Evolutionary conservation across 2,329 filamentous ascomycete species (phyloP).

Genomic region (Pseudogymnoascus sp.): DNA sequence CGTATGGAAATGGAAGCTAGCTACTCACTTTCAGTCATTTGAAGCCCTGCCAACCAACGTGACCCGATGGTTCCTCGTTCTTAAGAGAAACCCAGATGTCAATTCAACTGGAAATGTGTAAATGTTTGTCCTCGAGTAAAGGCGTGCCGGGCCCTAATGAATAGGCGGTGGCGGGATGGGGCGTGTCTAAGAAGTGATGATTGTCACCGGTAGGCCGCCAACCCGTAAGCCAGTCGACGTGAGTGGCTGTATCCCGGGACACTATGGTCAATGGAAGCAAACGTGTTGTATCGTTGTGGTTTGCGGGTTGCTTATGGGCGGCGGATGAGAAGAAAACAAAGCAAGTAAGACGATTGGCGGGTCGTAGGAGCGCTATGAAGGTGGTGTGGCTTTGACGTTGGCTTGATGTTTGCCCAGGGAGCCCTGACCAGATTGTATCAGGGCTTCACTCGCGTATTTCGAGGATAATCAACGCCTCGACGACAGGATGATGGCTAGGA

Average conservation of each 20-base stretch:
- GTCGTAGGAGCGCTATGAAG: not conserved
- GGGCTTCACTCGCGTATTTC: not conserved
- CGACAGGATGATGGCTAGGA: not conserved
- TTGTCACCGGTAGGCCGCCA: not conserved
- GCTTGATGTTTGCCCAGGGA: not conserved
- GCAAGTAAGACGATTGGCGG: not conserved
- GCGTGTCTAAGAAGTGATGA: not conserved
- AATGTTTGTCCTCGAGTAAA: not conserved
- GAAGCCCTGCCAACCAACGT: slow-evolving; percentile 9
- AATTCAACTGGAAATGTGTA: not conserved
- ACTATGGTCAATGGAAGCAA: not conserved
- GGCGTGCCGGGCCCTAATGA: not conserved
- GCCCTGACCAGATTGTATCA: not conserved
- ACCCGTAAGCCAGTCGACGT: not conserved
- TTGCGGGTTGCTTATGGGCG: not conserved
- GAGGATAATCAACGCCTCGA: not conserved
- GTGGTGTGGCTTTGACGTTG: not conserved
- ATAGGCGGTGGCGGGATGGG: not conserved
- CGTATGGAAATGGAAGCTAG: not conserved
- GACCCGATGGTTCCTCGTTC: not conserved
- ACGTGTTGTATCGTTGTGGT: not conserved
- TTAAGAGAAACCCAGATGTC: not conserved
- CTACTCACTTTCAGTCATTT: slow-evolving; percentile 15
- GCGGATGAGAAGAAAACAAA: not conserved
- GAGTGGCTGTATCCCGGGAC: not conserved